Conservation (phyloP, 768 basidiomycete genomes). For the Auricularia cornea region DNA sequence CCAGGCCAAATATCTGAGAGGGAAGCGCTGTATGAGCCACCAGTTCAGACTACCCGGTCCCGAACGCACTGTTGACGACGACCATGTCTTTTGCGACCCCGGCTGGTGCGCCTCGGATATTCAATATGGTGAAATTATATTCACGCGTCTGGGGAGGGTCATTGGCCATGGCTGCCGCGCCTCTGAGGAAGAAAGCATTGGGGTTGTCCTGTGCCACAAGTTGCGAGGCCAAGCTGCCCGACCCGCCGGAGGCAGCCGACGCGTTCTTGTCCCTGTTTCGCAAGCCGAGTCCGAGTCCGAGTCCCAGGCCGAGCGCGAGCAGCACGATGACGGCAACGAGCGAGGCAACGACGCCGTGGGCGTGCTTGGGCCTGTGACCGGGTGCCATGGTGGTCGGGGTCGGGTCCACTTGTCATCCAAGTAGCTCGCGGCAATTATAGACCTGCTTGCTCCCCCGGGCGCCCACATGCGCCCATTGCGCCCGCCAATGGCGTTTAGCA, state of each 20-base stretch:
- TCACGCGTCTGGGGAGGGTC: slow-evolving; percentile 30
- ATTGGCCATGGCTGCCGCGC: background rate
- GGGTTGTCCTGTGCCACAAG: background rate
- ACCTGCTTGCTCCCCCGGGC: background rate
- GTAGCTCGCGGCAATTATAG: too few species aligned
- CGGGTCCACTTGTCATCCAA: too few species aligned
- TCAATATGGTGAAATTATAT: slow-evolving; percentile 35
- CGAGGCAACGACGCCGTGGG: background rate
- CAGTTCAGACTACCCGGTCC: too few species aligned
- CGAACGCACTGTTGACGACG: slow-evolving; percentile 36
- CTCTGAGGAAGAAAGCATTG: background rate
- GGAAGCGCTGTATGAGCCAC: too few species aligned
- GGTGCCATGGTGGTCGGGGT: too few species aligned
- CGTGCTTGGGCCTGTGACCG: too few species aligned
- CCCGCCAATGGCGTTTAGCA: background rate
- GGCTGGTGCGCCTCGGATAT: slow-evolving; percentile 33
- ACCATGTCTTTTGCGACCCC: slow-evolving; percentile 35
- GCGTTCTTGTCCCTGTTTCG: background rate
- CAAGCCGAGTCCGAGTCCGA: slow-evolving; percentile 11
- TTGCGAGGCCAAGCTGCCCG: background rate
- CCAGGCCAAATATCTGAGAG: slow-evolving; percentile 29
- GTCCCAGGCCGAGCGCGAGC: slow-evolving; percentile 9
- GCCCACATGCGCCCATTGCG: background rate
- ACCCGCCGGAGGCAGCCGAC: background rate
- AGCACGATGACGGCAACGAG: slow-evolving; percentile 3